Percentiles rank a stretch among this genome's conserved stretches.
These are phyloP conservation scores for Ganoderma meredithae DNA, from an alignment of 1,284 basidiomycete genomes.

Conservation along the genomic window DNA sequence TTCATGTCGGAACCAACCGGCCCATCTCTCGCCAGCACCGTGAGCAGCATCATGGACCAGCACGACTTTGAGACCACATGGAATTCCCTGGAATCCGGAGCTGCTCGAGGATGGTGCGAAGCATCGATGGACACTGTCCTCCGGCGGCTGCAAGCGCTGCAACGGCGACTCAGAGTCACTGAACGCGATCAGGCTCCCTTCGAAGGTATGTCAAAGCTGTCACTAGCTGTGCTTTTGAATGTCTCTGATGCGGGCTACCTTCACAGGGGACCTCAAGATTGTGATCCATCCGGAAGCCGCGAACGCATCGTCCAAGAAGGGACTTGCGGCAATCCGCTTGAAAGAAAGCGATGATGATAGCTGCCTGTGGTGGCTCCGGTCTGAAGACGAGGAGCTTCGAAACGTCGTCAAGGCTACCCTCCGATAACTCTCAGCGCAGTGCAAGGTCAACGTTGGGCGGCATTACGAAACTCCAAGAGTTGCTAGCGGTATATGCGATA, in stretches of 20 bases:
- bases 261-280: constrained; percentile 69
- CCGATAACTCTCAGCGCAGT: constrained; percentile 5
- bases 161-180: constrained; percentile 56
- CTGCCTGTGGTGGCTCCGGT: constrained; percentile 75
- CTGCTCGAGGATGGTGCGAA: constrained; percentile 72
- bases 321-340: constrained; percentile 57
- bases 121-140: constrained; percentile 59
- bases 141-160: constrained; percentile 57
- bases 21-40: constrained; percentile 26
- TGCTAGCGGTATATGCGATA: constrained; percentile 26
- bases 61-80: constrained; percentile 62
- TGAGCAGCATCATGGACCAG: constrained; percentile 34
- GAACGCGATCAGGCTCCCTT: constrained; percentile 64
- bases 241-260: neutral
- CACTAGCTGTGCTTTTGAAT: neutral
- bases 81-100: constrained; percentile 54
- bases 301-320: constrained; percentile 24
- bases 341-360: constrained; percentile 72
- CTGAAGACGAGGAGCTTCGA: constrained; percentile 48
- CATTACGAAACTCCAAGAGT: constrained; percentile 14
- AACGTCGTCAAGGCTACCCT: constrained; percentile 35
- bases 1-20: constrained; percentile 56
- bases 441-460: neutral
- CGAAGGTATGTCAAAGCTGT: constrained; percentile 50
- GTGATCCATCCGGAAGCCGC: constrained; percentile 44